Percentiles rank a stretch among this genome's conserved stretches.
These are phyloP conservation scores for Hanseniaspora vineae DNA, from an alignment of 805 yeast species.

Conservation along the genomic window DNA sequence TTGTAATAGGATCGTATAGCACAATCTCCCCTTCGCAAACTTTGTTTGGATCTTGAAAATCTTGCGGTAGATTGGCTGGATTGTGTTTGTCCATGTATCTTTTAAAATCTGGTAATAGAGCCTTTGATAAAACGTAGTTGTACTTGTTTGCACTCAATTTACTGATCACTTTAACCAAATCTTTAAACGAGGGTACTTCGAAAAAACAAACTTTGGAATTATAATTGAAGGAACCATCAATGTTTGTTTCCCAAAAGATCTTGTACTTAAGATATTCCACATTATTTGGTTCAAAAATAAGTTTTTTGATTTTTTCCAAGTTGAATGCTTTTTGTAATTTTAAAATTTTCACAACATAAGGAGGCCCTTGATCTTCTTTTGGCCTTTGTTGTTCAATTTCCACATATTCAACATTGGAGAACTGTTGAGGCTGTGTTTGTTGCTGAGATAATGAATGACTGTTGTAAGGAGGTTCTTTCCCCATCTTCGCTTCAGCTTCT, in stretches of 20 bases:
- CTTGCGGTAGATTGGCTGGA: neutral
- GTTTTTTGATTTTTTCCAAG: conserved; percentile 36
- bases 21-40: conserved; percentile 2
- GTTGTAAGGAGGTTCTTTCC: too few species aligned
- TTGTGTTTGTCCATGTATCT: conserved; percentile 20
- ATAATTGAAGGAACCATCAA: conserved; percentile 51
- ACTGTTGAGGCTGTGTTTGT: conserved; percentile 2
- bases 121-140: conserved; percentile 23
- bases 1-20: conserved; percentile 3
- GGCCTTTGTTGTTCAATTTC: conserved; percentile 1
- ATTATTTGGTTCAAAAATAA: conserved; percentile 50
- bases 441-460: neutral
- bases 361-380: conserved; percentile 30
- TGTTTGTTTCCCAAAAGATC: conserved; percentile 44
- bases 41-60: neutral
- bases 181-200: conserved; percentile 36
- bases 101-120: conserved; percentile 28
- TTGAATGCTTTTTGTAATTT: conserved; percentile 46
- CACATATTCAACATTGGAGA: neutral
- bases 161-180: conserved; percentile 22
- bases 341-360: conserved; percentile 50
- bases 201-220: conserved; percentile 25
- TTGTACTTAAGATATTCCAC: conserved; percentile 47
- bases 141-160: conserved; percentile 25
- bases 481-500: conserved; percentile 1